Evolutionary conservation across 2,329 filamentous ascomycete genomes (phyloP), one percentile per base, ranked within the genome.

Genomic region (Aspergillus novoparasiticus): DNA sequence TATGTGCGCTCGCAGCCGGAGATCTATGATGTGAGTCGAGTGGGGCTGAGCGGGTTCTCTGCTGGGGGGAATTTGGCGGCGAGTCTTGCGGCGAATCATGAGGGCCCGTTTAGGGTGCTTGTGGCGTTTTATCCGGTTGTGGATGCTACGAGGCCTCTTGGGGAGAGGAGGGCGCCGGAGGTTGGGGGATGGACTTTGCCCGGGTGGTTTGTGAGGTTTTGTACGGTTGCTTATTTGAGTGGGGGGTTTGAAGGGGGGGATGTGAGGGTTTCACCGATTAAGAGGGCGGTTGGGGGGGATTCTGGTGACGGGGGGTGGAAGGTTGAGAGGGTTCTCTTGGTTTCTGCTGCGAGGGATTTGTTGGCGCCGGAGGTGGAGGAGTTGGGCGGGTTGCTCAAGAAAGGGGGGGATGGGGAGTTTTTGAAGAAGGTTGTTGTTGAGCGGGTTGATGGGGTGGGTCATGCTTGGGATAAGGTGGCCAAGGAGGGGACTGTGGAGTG

Each of bases 11-110:
- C 66, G 2, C 75, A 73, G 19, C 72, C 73, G 0, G 66, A 73
- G 1, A 21, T 58, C 0, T 81, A 75, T 67, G 73, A 81, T 46
- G 3, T 23, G 2, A 57, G 62, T 0, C 67, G 66, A 4, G 56
- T 82, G 14, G 71, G 72, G 0, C 60, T 81, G 1, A 75, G 72
- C 1, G 80, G 80, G 10, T 82, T 81, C 66, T 80, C 77, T 50
- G 76, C 80, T 0, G 80, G 80, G 3, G 80, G 58, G 0, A 80
- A 76, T 50, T 70, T 82, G 36, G 58, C 66, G 2, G 51, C 75
- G 57, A 46, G 56, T 4, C 12, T 61, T 26, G 61, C 59, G n/a
- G 58, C 58, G 6, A 61, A 50, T 19, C 63, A 62, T 2, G 59
- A 28, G n/a, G 65, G 58, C 43, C 70, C 65, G 16, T 75, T 76